Base-by-base conservation (phyloP, 108 stramenopile genomes). In the Cyclotella sp. region DNA sequence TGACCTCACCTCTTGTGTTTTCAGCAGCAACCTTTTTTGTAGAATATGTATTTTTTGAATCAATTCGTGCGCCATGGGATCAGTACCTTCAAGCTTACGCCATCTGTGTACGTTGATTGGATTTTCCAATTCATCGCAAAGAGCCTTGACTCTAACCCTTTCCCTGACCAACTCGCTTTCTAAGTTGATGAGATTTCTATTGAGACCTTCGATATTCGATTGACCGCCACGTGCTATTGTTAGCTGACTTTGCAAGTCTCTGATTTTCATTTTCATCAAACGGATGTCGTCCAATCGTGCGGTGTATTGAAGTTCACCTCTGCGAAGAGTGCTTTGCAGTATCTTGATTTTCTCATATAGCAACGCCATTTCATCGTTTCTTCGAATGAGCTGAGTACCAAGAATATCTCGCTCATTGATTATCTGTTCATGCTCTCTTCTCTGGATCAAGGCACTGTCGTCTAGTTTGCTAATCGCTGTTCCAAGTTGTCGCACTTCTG, bases 81-180 rank as follows among this genome's bases (percentile, higher is more conserved):
- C 95, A 66, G 73, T 84, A 19, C 95, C 93, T 62, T 96, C 95
- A 22, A 95, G 79, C 76, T 88, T 91, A 8, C 93, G 77, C 95
- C 95, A 96, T 39, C 95, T 82, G 75, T 95, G 95, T 21, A 95
- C 88, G 76, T 95, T 95, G 75, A 95, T 82, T 4, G 95, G 95
- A 75, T 92, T 94, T 85, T 95, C 95, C 44, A 95, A 64, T 76
- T 95, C 95, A 75, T 95, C 89, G 4, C 77, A 76, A 9, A 92
- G 75, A 47, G 89, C 89, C 47, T 84, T 90, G 26, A 86, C 91
- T 85, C 94, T 95, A 41, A 92, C 86, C 68, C 86, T 95, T 66
- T 95, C 95, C 73, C 88, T 78, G 52, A 95, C 54, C 64, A 95
- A 82, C 46, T 95, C 92, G 51, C 86, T 87, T 76, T 92, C 87